Base-by-base conservation (phyloP, 192 early-diverging fungal genomes). In the Gamsiella multidivaricata region DNA sequence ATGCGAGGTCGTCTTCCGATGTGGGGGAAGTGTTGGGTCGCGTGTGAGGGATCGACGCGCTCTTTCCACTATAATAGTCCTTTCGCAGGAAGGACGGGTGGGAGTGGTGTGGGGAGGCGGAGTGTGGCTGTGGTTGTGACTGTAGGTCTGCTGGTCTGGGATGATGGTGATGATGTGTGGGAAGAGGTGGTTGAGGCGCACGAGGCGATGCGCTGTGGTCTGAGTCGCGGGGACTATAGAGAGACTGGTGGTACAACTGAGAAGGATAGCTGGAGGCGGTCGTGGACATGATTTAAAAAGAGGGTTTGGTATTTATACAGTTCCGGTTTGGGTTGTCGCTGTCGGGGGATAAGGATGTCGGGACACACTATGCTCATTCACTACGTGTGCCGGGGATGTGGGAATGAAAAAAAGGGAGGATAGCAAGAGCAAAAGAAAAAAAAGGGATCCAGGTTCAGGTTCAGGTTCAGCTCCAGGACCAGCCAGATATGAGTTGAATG, bases 261-360 rank as follows among this genome's bases (percentile, higher is more conserved):
- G 71, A 53, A 23, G 72, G 72, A 26, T 76, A 76, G 25, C 72
- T 76, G 45, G 72, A 67, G 22, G 64, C 51, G 53, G 64, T 67
- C 43, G 65, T 78, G 53, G 74, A 78, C 74, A 78, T 78, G 74
- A 61, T 49, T 63, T 32, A 54, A 34, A 26, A 34, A 43, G 36
- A 31, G 56, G 56, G 37, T 18, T 8, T 0, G 46, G 71, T 75
- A 75, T 75, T 75, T 75, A 75, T 75, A 75, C 49, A 68, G 23
- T 37, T 58, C 39, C 37, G 20, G 34, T 59, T 23, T 22, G 3
- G 11, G 52, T 33, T 36, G 20, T 29, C 20, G 1, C 25, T 37
- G 49, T 25, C 34, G 52, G 62, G 29, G 50, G 8, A 49, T 20
- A 12, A 32, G 56, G 33, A 28, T 12, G 51, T 14, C 14, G 42